Base-by-base conservation (phyloP, 2,329 filamentous ascomycete species). In the Dactylellina drechsleri region DNA sequence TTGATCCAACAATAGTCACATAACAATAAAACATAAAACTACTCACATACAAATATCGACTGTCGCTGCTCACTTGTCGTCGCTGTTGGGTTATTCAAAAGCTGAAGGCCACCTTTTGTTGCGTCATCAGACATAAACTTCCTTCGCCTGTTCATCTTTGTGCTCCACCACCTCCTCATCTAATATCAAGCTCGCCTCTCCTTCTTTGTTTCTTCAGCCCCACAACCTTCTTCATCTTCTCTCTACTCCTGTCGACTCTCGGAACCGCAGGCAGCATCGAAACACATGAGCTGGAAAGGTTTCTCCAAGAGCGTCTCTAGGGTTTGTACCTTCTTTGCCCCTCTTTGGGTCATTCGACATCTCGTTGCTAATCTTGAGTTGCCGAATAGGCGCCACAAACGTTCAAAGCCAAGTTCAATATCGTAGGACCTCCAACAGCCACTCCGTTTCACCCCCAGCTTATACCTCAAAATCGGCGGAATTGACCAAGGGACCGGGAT, bases 251-350 rank as follows among this genome's bases (percentile, higher is more conserved):
- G 43, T 18, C 47, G 7, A 49, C 41, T 50, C 40, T 45, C 45
- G 50, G 13, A 59, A 47, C n/a, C 52, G 65, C 31, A 36, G 31
- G 31, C 31, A 36, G 36, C 58, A 12, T 54, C 40, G 53, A 43
- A 43, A 56, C 67, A 80, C 81, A 98, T 99, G 95, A 97, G 93
- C 88, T 93, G 97, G 87, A 96, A 95, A 84, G 95, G 95, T 80
- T 92, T 99, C 81, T 89, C 91, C 82, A 98, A 97, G 86, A 91
- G 91, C 85, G 85, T 97, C 81, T 88, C 88, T 77, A 89, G 95
- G 84, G 94, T 94, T 87, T 82, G 89, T 81, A 52, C 28, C 78
- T 31, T 71, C n/a, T 54, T 65, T 45, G 41, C 45, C 36, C 45
- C 61, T 47, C 20, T 16, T 13, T 41, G 36, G 16, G 20, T 28